Evolutionary conservation across 2,329 filamentous ascomycete species (phyloP).

Genomic region (Sporothrix pallida): DNA sequence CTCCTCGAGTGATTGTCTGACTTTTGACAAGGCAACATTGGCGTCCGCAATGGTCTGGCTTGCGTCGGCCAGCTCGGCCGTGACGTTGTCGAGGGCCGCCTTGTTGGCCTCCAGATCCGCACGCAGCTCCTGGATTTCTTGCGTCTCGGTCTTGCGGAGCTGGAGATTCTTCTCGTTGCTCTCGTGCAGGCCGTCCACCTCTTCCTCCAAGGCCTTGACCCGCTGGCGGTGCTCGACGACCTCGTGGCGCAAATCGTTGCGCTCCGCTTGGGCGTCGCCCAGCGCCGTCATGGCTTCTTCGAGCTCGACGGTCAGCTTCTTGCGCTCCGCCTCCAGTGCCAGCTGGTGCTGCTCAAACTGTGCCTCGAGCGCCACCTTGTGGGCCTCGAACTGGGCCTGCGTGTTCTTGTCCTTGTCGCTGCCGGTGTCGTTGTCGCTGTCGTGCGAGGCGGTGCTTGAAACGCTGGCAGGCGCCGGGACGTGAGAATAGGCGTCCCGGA

Average conservation of each 20-base stretch:
- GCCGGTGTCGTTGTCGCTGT: background rate
- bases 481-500: background rate
- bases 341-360: slow-evolving; percentile 29
- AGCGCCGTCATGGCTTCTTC: background rate
- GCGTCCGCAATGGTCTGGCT: slow-evolving; percentile 19
- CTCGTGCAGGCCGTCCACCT: slow-evolving; percentile 2
- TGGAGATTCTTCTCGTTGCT: slow-evolving; percentile 7
- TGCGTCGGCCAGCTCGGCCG: background rate
- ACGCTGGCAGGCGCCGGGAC: background rate
- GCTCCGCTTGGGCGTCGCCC: background rate
- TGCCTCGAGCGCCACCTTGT: slow-evolving; percentile 25
- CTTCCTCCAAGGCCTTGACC: background rate
- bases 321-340: slow-evolving; percentile 8
- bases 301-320: slow-evolving; percentile 16
- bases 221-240: slow-evolving; percentile 19
- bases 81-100: background rate
- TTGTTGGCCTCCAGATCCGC: slow-evolving; percentile 17
- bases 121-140: background rate
- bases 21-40: background rate
- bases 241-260: background rate
- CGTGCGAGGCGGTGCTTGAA: background rate
- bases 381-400: slow-evolving; percentile 21
- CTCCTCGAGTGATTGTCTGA: background rate
- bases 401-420: slow-evolving; percentile 19
- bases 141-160: background rate